A percentile compares a stretch with the other conserved stretches of the same genome.
Evolutionary conservation across 2,329 filamentous ascomycete genomes (phyloP).

Genomic region (Nigrospora sphaerica): DNA sequence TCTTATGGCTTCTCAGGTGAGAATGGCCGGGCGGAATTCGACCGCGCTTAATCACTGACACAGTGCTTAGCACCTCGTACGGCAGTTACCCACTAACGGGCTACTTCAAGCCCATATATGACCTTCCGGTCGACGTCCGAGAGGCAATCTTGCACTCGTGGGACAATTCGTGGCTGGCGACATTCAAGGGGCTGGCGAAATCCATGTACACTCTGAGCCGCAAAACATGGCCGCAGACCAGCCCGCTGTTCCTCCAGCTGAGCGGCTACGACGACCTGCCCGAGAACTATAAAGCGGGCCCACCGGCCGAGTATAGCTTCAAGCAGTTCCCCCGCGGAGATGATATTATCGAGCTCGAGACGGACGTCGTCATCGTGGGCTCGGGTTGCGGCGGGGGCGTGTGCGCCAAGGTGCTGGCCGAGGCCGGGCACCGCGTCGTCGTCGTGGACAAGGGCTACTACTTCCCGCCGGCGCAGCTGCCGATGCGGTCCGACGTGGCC

Average conservation of each 20-base stretch:
- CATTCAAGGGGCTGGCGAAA: constrained; percentile 35
- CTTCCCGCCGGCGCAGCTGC: constrained; percentile 55
- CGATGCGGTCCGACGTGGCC: constrained; percentile 50
- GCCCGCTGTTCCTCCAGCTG: constrained; percentile 32
- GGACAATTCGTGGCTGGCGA: constrained; percentile 37
- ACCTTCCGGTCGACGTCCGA: constrained; percentile 38
- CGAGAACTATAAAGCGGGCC: constrained; percentile 19
- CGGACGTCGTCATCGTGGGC: constrained; percentile 64
- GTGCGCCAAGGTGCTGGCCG: constrained; percentile 58
- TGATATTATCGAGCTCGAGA: constrained; percentile 47
- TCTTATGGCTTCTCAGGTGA: constrained; percentile 2
- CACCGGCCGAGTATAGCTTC: constrained; percentile 36
- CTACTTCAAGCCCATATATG: constrained; percentile 38
- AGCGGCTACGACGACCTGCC: constrained; percentile 39
- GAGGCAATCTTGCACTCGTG: constrained; percentile 41
- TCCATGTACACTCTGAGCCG: constrained; percentile 35
- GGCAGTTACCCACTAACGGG: constrained; percentile 46
- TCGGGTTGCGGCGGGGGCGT: constrained; percentile 67
- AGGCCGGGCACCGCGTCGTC: constrained; percentile 44
- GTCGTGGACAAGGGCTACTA: constrained; percentile 66
- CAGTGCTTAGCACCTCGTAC: constrained; percentile 29
- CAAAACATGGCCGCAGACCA: constrained; percentile 36
- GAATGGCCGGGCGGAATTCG: too few relatives aligned
- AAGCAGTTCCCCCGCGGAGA: constrained; percentile 29
- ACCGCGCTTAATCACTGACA: too few relatives aligned